These are phyloP conservation scores for Neonectria sp. DNA, from an alignment of 2,329 filamentous ascomycete species.

Conservation along the genomic window DNA sequence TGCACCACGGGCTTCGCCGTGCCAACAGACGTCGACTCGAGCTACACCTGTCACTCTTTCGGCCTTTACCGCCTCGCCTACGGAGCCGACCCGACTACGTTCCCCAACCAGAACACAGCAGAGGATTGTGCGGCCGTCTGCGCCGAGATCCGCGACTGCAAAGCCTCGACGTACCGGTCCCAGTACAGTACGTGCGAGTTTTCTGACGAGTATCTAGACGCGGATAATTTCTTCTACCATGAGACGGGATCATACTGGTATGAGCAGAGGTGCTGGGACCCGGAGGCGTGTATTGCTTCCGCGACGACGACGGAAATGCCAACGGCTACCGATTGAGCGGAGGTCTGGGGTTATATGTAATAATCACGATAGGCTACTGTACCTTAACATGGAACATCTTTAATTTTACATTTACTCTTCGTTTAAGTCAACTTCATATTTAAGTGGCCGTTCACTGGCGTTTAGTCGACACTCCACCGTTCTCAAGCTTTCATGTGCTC, in stretches of 20 bases:
- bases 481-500: too few relatives aligned
- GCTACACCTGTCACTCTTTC: background rate
- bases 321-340: too few relatives aligned
- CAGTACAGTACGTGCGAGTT: slow-evolving; percentile 4
- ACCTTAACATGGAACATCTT: too few relatives aligned
- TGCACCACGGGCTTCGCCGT: background rate
- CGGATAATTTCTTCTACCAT: background rate
- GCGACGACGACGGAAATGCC: too few relatives aligned
- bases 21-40: background rate
- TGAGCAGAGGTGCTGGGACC: slow-evolving; percentile 2
- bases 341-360: too few relatives aligned
- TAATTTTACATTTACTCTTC: too few relatives aligned
- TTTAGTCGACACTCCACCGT: too few relatives aligned
- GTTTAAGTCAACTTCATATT: too few relatives aligned
- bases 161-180: slow-evolving; percentile 5
- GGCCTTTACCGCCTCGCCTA: background rate
- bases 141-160: background rate
- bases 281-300: background rate
- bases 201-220: background rate
- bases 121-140: background rate
- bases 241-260: slow-evolving; percentile 3
- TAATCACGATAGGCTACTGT: too few relatives aligned
- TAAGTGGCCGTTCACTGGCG: too few relatives aligned
- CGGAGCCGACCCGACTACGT: background rate
- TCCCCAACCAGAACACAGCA: background rate